Base-by-base conservation (phyloP, 2,329 filamentous ascomycete species). In the Botryotinia narcissicola region DNA sequence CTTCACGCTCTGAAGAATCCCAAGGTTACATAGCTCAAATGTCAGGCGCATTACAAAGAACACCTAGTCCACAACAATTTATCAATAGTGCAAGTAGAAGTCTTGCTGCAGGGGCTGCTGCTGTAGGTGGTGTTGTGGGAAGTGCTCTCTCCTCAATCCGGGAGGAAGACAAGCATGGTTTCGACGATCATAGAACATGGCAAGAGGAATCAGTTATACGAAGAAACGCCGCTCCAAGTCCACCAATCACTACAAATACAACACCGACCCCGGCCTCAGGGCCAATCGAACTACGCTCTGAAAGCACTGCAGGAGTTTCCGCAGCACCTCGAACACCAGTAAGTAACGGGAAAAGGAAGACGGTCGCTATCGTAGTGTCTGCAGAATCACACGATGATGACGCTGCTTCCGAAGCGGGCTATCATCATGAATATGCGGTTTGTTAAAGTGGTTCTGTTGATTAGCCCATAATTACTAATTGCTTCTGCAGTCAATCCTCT, bases 131-230 rank as follows among this genome's bases (percentile, higher is more conserved):
- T 29, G 93, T 89, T 66, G 89, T 97, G 75, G 94, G 94, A 60
- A 94, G 92, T 75, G 94, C 94, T 40, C 85, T 98, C 77, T 91
- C 91, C 71, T 91, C 93, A 25, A 96, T 97, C 77, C 88, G 92
- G 72, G 93, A 97, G 81, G 94, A 97, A 80, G 93, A 95, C 80
- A 91, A 90, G 80, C 88, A 89, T 75, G 92, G 92, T 70, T 96
- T 92, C 81, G 91, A 90, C 76, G 95, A 98, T 82, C 93, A 96
- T 83, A 92, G 93, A 81, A 90, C 93, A 70, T 98, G 95, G 95
- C 94, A 92, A 22, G 94, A 98, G 82, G 95, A 98, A 83, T 93
- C 92, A 35, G 91, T 93, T 78, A 87, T 92, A 67, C 89, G 92
- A 80, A 84, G 84, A 77, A 84, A 86, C 72, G 77, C 83, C 83